These are phyloP conservation scores for Fusarium concolor DNA, from an alignment of 2,329 filamentous ascomycete genomes.

Conservation along the genomic window DNA sequence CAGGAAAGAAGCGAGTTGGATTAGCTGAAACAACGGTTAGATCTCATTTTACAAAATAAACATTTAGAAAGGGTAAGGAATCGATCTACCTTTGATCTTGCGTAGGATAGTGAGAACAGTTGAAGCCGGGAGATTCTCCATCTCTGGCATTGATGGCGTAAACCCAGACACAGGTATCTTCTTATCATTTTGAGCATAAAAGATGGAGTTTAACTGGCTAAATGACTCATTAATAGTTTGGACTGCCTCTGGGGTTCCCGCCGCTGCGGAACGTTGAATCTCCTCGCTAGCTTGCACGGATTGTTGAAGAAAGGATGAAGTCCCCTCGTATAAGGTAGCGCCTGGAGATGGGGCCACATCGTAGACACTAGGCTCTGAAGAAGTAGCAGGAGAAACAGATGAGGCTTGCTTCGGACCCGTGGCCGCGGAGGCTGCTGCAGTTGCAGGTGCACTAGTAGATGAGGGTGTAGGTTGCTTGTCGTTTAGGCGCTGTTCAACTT, in stretches of 20 bases:
- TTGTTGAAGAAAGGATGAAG: slow-evolving; percentile 35
- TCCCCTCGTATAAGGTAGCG: slow-evolving; percentile 27
- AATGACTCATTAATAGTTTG: slow-evolving; percentile 32
- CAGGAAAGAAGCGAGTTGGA: slow-evolving; percentile 22
- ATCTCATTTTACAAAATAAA: accelerated
- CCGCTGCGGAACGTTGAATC: slow-evolving; percentile 21
- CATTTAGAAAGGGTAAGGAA: no score
- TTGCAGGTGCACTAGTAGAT: neutral
- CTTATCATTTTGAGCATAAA: neutral
- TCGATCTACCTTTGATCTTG: slow-evolving; percentile 14
- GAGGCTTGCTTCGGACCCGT: neutral
- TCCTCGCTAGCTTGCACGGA: slow-evolving; percentile 29
- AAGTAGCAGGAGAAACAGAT: slow-evolving; percentile 5
- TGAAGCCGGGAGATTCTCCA: slow-evolving; percentile 14
- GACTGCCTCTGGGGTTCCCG: slow-evolving; percentile 24
- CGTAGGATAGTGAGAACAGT: slow-evolving; percentile 20
- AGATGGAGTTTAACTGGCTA: slow-evolving; percentile 9
- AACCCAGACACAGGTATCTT: neutral
- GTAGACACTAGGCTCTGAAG: slow-evolving; percentile 4
- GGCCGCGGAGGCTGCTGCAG: neutral
- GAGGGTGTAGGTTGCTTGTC: neutral
- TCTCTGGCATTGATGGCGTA: slow-evolving; percentile 3
- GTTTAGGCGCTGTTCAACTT: slow-evolving; percentile 19
- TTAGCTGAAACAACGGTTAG: neutral
- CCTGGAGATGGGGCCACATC: neutral